phyloP scores from a whole-genome alignment of 2,329 filamentous ascomycete species.

The Colletotrichum shisoi region DNA sequence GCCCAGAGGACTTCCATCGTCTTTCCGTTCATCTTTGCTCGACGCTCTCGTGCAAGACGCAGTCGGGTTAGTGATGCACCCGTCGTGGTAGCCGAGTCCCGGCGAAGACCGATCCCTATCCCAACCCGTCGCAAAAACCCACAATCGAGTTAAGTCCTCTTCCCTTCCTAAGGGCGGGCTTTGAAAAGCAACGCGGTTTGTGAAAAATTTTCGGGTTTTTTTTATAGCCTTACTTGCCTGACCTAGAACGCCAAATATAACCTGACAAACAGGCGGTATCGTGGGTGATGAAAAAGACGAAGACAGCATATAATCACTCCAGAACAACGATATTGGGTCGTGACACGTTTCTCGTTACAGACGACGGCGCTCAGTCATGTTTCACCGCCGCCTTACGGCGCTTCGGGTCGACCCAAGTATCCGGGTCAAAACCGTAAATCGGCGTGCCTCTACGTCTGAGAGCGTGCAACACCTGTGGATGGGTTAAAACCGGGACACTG shows the following conservation, averaged over 20 bases:
- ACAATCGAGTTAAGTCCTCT: neutral
- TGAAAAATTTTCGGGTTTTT: too few relatives aligned
- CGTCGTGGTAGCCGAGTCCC: neutral
- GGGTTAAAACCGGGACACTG: conserved; percentile 15
- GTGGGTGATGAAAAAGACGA: neutral
- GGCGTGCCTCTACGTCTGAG: conserved; percentile 59
- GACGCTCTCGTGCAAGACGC: neutral
- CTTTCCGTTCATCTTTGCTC: neutral
- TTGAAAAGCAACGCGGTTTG: neutral
- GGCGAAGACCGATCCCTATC: neutral
- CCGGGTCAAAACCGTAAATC: conserved; percentile 66
- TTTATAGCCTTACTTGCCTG: neutral
- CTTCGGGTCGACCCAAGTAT: conserved; percentile 46
- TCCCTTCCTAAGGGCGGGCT: neutral
- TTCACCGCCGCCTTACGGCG: conserved; percentile 24
- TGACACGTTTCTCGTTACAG: neutral
- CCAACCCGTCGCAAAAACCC: too few relatives aligned
- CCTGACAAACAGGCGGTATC: neutral
- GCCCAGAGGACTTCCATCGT: neutral
- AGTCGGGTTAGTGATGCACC: neutral
- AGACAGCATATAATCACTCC: neutral
- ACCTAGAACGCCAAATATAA: neutral
- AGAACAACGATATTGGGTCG: too few relatives aligned
- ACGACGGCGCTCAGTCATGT: neutral
- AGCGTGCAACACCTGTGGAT: conserved; percentile 61